Percentiles rank a stretch among this genome's conserved stretches.
These are phyloP conservation scores for Apiotrichum laibachii DNA, from an alignment of 1,284 basidiomycete species.

Conservation along the genomic window DNA sequence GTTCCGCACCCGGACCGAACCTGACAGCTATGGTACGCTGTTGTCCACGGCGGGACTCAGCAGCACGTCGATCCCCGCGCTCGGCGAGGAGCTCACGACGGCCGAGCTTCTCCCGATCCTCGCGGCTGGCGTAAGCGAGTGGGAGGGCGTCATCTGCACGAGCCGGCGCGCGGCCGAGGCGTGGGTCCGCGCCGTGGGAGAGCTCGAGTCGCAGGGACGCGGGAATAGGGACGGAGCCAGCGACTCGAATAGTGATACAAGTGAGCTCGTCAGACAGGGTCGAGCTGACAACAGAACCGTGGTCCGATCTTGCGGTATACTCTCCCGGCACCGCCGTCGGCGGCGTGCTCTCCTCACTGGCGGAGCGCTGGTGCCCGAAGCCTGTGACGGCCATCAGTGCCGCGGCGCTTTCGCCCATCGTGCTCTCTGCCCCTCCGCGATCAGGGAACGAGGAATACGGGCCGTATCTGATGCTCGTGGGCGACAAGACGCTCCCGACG, in stretches of 20 bases:
- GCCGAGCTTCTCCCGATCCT: slow-evolving; percentile 20
- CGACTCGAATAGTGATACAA: not conserved
- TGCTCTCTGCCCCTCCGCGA: slow-evolving; percentile 23
- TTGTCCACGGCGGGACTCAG: slow-evolving; percentile 9
- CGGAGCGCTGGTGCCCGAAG: not conserved
- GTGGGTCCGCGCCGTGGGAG: slow-evolving; percentile 27
- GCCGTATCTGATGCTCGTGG: slow-evolving; percentile 38
- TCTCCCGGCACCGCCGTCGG: slow-evolving; percentile 14
- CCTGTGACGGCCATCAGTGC: slow-evolving; percentile 12
- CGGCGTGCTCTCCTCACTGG: slow-evolving; percentile 1
- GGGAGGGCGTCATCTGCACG: slow-evolving; percentile 37
- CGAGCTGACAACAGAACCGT: slow-evolving; percentile 10
- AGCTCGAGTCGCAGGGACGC: not conserved
- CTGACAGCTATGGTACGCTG: slow-evolving; percentile 25
- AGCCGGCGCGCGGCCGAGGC: slow-evolving; percentile 36
- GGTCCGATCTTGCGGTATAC: slow-evolving; percentile 10
- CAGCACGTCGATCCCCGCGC: slow-evolving; percentile 22
- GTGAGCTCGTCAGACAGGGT: not conserved
- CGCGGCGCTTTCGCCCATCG: slow-evolving; percentile 20
- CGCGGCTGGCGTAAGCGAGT: slow-evolving; percentile 12
- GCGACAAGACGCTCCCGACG: slow-evolving; percentile 41
- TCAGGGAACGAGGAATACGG: slow-evolving; percentile 5
- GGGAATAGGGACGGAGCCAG: not conserved
- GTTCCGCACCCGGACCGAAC: slow-evolving; percentile 27
- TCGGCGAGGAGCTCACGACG: slow-evolving; percentile 22